Percentiles rank a stretch among this genome's conserved stretches.
Conservation (phyloP, 148 eudicot genomes). For the Spergularia marina region DNA sequence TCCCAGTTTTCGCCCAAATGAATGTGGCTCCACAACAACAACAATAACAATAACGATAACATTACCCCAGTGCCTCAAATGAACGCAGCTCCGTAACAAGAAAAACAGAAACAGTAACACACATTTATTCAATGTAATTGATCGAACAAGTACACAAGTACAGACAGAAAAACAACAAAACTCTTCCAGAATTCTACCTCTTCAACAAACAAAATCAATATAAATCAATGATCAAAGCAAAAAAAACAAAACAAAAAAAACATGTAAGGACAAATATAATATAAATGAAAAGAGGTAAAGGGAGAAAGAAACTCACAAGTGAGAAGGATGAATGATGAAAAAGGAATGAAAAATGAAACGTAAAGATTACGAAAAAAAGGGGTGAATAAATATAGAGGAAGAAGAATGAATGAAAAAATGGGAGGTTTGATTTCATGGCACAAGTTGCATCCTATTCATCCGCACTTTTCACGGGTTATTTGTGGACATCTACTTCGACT, state of each 20-base stretch:
- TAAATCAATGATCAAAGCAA: neutral
- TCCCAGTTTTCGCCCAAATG: no score
- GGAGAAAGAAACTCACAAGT: constrained; percentile 4
- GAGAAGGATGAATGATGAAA: neutral
- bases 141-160: no score
- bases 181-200: no score
- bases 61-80: no score
- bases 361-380: neutral
- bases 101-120: no score
- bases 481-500: neutral
- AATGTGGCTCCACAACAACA: no score
- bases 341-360: neutral
- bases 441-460: neutral
- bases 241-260: neutral
- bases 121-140: no score
- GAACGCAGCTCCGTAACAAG: no score
- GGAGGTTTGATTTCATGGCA: neutral
- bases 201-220: no score
- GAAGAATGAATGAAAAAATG: neutral
- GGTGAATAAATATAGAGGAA: neutral
- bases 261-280: no score
- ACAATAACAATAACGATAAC: no score
- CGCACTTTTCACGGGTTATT: constrained; percentile 3
- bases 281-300: neutral
- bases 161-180: no score